Conservation (phyloP, 179 eudicot species). For the Silene noctiflora region DNA sequence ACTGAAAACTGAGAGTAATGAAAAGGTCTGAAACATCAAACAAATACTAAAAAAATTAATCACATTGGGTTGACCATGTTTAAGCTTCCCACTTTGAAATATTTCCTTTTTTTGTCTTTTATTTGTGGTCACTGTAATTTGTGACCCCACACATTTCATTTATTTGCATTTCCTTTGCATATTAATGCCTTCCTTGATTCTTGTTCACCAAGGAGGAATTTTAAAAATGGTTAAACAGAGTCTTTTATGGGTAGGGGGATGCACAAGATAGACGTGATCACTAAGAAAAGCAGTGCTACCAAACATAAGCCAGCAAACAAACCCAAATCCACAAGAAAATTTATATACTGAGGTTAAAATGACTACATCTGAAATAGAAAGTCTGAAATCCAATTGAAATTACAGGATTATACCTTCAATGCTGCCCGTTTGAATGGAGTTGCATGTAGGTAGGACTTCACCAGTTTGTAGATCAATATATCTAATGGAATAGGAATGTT, state of each 20-base stretch:
- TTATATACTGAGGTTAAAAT: background rate
- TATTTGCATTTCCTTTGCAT: no score
- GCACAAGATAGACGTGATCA: background rate
- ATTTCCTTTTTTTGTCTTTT: no score
- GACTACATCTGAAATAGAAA: background rate
- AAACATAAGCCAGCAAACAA: background rate
- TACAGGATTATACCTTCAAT: slow-evolving; percentile 43
- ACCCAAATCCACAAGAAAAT: background rate
- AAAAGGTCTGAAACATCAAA: background rate
- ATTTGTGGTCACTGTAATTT: no score
- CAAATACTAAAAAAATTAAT: background rate
- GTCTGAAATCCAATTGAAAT: background rate
- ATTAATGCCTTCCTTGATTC: no score
- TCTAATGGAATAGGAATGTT: slow-evolving; percentile 57
- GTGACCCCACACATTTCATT: no score
- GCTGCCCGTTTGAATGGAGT: slow-evolving; percentile 76
- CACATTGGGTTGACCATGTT: no score
- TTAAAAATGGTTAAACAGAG: background rate
- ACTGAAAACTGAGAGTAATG: background rate
- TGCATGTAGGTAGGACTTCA: slow-evolving; percentile 62
- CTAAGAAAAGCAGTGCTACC: background rate
- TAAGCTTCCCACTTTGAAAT: no score
- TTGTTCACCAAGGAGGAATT: no score
- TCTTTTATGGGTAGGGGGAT: background rate
- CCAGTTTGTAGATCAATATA: slow-evolving; percentile 59